Evolutionary conservation across 1,284 basidiomycete genomes (phyloP), one percentile per base, ranked within the genome.

Genomic region (Ganoderma sp.): DNA sequence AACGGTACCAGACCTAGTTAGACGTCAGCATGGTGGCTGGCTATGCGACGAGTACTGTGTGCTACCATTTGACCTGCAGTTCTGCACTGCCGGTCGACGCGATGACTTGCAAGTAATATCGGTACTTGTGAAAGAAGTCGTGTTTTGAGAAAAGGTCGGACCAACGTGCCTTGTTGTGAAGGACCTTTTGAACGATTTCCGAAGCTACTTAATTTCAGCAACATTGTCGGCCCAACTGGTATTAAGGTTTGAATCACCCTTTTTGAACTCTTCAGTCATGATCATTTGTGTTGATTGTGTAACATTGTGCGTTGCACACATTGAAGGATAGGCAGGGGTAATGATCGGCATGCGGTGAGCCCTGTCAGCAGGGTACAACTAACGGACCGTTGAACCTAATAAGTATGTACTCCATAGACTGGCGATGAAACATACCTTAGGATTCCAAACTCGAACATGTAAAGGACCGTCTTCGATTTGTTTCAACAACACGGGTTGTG

Each of bases 311-410:
- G 98, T 99, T 42, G 97, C 91, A 79, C 97, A 99, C 97, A 99
- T 99, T n/a, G 97, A 94, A 50, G 98, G 98, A 81, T 99, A 99
- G 28, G 98, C 97, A 5, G 98, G 98, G 1, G 98, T 99, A 76
- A 99, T 99, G 78, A 99, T 99, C n/a, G 98, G 98, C 98, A 99
- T 99, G 69, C 96, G 89, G 82, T 99, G 98, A 43, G 93, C 88
- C 70, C 95, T 88, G 81, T 99, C 98, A 70, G 90, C 88, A 1
- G 96, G 95, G 80, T 99, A 99, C 64, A 99, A 82, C 93, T 97
- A 52, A 0, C 4, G n/a, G 34, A 34, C 12, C 56, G 10, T 12
- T 19, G 7, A 22, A 4, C 12, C 10, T 45, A 5, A 15, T 41
- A 54, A 64, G 52, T 25, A 59, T 37, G 32, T 12, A 37, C 14